Evolutionary conservation across 2,329 filamentous ascomycete species (phyloP).

Genomic region (Talaromyces sp.): DNA sequence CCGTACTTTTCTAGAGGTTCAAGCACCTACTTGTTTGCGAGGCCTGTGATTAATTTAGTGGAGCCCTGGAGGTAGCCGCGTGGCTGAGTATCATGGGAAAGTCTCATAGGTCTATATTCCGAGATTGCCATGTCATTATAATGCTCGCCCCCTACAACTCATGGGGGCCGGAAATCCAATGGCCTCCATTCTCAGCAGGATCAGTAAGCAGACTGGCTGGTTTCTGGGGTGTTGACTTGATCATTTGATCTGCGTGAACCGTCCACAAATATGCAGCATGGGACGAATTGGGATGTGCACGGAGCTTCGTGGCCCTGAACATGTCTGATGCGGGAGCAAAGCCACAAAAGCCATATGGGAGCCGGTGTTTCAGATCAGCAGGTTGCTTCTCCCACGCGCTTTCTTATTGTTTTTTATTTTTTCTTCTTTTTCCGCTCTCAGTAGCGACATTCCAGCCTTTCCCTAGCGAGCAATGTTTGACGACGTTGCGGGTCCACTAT

Average conservation of each 20-base stretch:
- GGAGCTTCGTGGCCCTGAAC: background rate
- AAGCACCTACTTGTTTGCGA: conserved; percentile 1
- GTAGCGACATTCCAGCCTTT: conserved; percentile 18
- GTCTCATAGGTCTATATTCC: background rate
- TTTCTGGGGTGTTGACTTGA: background rate
- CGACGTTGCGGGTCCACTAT: conserved; percentile 18
- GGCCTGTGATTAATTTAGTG: background rate
- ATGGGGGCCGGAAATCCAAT: background rate
- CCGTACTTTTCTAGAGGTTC: conserved; percentile 1
- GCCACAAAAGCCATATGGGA: conserved; percentile 26
- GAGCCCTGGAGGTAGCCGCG: background rate
- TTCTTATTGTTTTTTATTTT: no score
- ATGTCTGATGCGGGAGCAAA: conserved; percentile 7
- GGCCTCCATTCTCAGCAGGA: conserved; percentile 7
- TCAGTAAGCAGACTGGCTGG: conserved; percentile 8
- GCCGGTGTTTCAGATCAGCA: conserved; percentile 3
- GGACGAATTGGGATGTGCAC: background rate
- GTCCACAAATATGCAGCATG: conserved; percentile 12
- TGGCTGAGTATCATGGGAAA: background rate
- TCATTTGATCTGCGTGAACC: conserved; percentile 11
- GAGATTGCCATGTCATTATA: background rate
- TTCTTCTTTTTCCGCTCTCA: background rate
- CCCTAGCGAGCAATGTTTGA: conserved; percentile 20
- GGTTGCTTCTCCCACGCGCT: conserved; percentile 4
- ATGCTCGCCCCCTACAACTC: background rate